These are phyloP conservation scores for Cladosporium oxysporum DNA, from an alignment of 2,329 filamentous ascomycete species.

Conservation along the genomic window DNA sequence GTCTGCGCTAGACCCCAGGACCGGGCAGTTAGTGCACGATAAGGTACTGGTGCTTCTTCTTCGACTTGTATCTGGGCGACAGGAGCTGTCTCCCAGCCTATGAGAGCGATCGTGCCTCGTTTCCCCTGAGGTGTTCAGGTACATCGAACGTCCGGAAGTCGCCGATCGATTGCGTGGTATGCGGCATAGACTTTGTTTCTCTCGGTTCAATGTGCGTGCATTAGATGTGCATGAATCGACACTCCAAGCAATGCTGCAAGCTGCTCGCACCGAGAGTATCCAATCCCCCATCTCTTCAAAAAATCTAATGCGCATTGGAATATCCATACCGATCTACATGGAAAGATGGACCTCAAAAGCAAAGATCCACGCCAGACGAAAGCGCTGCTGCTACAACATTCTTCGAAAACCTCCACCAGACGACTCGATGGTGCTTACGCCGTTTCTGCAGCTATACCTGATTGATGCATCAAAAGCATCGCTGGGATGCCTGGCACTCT, in stretches of 20 bases:
- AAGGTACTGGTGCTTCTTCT: slow-evolving; percentile 1
- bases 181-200: background rate
- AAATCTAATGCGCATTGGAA: background rate
- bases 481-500: background rate
- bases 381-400: background rate
- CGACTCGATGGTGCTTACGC: background rate
- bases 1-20: slow-evolving; percentile 1
- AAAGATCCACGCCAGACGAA: background rate
- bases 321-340: background rate
- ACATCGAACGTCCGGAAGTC: background rate
- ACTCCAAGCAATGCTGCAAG: background rate
- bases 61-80: background rate
- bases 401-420: too few species aligned
- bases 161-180: background rate
- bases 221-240: background rate
- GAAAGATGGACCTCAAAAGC: too few species aligned
- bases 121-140: background rate
- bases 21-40: background rate
- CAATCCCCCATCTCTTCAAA: background rate
- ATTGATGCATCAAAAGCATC: background rate
- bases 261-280: background rate
- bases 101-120: background rate
- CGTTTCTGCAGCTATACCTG: background rate
- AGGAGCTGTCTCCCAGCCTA: background rate
- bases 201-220: background rate